phyloP scores from a whole-genome alignment of 2,329 filamentous ascomycete genomes.

The Xylogone sp. region DNA sequence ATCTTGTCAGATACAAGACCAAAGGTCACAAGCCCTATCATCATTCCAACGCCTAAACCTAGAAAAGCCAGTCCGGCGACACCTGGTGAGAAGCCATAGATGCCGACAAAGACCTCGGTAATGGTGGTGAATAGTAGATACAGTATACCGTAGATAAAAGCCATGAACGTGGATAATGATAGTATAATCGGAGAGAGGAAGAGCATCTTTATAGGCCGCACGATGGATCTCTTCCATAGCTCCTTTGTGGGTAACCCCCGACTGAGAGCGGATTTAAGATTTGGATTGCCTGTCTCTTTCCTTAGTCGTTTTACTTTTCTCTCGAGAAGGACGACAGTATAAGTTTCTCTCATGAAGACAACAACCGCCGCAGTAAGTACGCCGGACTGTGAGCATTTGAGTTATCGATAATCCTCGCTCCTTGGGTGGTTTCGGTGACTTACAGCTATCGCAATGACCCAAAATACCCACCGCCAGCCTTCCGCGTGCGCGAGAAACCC shows the following conservation, averaged over 20 bases:
- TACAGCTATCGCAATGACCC: conserved; percentile 25
- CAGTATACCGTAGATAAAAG: conserved; percentile 46
- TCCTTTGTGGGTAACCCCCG: conserved; percentile 22
- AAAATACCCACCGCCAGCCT: conserved; percentile 34
- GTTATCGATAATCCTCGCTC: no score
- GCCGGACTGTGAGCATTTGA: no score
- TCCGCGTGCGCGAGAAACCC: conserved; percentile 27
- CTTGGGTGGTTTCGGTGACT: no score
- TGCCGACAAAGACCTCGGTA: conserved; percentile 41
- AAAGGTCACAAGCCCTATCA: conserved; percentile 35
- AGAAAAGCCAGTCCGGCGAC: conserved; percentile 38
- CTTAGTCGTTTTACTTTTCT: conserved; percentile 37
- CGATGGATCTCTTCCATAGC: conserved; percentile 29
- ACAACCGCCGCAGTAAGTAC: conserved; percentile 36
- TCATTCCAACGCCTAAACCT: conserved; percentile 36
- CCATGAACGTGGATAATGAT: conserved; percentile 43
- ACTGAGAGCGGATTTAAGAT: conserved; percentile 39
- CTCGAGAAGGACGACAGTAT: conserved; percentile 40
- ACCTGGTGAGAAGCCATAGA: conserved; percentile 39
- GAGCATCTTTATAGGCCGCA: conserved; percentile 42
- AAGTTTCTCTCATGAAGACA: conserved; percentile 40
- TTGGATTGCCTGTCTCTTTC: conserved; percentile 45
- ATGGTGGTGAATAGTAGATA: conserved; percentile 50
- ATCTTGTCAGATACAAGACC: conserved; percentile 36
- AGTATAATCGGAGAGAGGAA: conserved; percentile 31